A percentile compares a stretch with the other conserved stretches of the same genome.
phyloP scores from a whole-genome alignment of 331 rosid genomes.

The Acacia pycnantha region DNA sequence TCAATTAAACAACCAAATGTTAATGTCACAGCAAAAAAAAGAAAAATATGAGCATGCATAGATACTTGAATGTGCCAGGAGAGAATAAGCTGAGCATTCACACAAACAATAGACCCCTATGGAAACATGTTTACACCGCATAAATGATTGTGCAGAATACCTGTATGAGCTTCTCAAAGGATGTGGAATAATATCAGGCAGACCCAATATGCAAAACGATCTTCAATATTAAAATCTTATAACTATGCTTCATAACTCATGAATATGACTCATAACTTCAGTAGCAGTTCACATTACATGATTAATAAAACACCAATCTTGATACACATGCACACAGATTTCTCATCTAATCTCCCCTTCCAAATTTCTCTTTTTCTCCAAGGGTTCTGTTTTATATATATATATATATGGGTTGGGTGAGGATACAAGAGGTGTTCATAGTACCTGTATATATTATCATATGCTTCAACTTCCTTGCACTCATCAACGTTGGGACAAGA shows the following conservation, averaged over 20 bases:
- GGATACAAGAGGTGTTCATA: not conserved
- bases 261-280: constrained; percentile 5
- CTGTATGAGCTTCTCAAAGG: constrained; percentile 7
- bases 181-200: not conserved
- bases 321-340: not conserved
- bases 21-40: constrained; percentile 18
- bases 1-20: not conserved
- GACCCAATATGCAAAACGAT: not conserved
- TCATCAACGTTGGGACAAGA: constrained; percentile 86
- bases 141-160: not conserved
- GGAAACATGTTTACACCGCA: constrained; percentile 18
- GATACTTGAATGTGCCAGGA: not conserved
- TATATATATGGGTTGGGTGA: not conserved
- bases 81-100: not conserved
- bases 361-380: constrained; percentile 9
- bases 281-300: not conserved
- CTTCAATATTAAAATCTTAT: constrained; percentile 11
- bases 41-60: not conserved
- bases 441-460: constrained; percentile 78
- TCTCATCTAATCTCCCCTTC: not conserved
- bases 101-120: not conserved
- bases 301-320: not conserved
- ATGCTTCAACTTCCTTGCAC: constrained; percentile 81
- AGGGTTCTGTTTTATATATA: not conserved
- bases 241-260: not conserved